Conservation (phyloP, 2,329 filamentous ascomycete species). For the Emmonsiellopsis sp. region DNA sequence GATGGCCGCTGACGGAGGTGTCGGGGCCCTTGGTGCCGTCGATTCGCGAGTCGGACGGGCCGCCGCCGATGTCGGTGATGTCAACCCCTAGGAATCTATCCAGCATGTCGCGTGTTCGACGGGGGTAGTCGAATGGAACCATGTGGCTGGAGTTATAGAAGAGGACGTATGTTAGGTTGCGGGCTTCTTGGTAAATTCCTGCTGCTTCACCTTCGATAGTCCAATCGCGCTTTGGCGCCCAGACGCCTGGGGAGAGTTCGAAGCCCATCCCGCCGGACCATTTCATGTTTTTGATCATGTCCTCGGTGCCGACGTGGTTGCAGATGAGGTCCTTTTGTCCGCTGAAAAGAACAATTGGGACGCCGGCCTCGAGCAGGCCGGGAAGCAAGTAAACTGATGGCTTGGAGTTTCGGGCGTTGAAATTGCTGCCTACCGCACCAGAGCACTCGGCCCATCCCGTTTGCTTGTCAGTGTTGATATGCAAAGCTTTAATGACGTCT, state of each 20-base stretch:
- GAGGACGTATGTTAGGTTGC: conserved; percentile 89
- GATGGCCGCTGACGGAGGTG: conserved; percentile 66
- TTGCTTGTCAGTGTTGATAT: conserved; percentile 71
- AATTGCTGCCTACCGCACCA: conserved; percentile 63
- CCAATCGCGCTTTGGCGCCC: conserved; percentile 90
- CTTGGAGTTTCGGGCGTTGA: conserved; percentile 60
- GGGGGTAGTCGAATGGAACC: conserved; percentile 90
- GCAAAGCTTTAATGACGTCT: conserved; percentile 72
- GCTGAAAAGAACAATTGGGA: conserved; percentile 81
- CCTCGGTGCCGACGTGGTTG: conserved; percentile 91
- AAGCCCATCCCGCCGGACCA: conserved; percentile 93
- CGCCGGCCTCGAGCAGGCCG: conserved; percentile 58
- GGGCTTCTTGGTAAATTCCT: conserved; percentile 87
- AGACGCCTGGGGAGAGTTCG: conserved; percentile 74
- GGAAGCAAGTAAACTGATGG: conserved; percentile 70
- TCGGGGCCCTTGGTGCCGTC: conserved; percentile 76
- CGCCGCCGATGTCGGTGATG: conserved; percentile 76
- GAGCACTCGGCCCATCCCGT: conserved; percentile 90
- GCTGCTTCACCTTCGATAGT: conserved; percentile 80
- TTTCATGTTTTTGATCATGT: conserved; percentile 77
- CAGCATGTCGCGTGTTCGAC: conserved; percentile 87
- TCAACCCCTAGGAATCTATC: conserved; percentile 93
- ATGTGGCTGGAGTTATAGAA: conserved; percentile 97
- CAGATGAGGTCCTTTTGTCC: conserved; percentile 92
- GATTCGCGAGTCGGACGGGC: conserved; percentile 67